Percentiles rank a stretch among this genome's conserved stretches.
These are phyloP conservation scores for Acer negundo DNA, from an alignment of 345 rosid species.

Conservation along the genomic window DNA sequence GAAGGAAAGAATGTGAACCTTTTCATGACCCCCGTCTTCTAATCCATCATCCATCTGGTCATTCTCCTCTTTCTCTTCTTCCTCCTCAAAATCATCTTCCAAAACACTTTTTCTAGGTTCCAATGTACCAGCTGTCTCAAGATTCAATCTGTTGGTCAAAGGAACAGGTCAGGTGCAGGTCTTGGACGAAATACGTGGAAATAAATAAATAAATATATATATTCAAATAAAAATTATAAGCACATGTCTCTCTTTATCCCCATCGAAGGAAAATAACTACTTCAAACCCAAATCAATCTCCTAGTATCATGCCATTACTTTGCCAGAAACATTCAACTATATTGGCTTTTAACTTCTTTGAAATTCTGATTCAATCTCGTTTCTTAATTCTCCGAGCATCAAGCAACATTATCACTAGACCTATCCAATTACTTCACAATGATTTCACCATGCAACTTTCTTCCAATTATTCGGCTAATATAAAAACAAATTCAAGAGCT, in stretches of 20 bases:
- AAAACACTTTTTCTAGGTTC: slow-evolving; percentile 88
- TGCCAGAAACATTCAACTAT: not conserved
- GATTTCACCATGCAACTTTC: not conserved
- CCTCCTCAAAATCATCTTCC: slow-evolving; percentile 98
- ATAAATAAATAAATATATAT: not conserved
- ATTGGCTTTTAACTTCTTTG: not conserved
- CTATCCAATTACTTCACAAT: not conserved
- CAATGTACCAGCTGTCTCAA: slow-evolving; percentile 64
- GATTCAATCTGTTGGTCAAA: slow-evolving; percentile 60
- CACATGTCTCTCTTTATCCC: not conserved
- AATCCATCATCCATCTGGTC: slow-evolving; percentile 57
- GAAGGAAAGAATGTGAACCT: slow-evolving; percentile 38
- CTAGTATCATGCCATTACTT: not conserved
- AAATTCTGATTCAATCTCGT: not conserved
- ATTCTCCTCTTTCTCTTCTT: slow-evolving; percentile 90
- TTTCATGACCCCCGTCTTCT: slow-evolving; percentile 58
- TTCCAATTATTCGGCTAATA: not conserved
- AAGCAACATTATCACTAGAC: not conserved
- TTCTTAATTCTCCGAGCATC: slow-evolving; percentile 1
- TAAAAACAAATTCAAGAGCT: not conserved
- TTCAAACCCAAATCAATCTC: not conserved
- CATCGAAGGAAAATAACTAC: not conserved
- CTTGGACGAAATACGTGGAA: not conserved
- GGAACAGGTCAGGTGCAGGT: slow-evolving; percentile 5
- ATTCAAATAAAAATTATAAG: not conserved